Percentiles rank a stretch among this genome's conserved stretches.
phyloP scores from a whole-genome alignment of 164 flowering plant species.

The Santalum album region DNA sequence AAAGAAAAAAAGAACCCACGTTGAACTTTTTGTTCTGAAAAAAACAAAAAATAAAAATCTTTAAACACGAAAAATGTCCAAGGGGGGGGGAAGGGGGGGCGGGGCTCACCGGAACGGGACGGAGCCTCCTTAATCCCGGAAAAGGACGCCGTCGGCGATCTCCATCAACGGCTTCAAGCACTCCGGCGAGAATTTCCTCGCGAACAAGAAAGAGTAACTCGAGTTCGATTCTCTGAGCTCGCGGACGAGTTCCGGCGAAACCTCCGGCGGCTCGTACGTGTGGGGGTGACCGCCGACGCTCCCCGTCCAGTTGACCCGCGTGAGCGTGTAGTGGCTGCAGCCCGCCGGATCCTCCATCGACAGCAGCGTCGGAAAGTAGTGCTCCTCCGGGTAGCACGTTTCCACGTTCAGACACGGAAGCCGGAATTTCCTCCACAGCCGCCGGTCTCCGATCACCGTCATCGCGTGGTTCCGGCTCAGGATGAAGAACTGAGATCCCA shows the following conservation, averaged over 20 bases:
- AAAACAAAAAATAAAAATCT: too few species aligned
- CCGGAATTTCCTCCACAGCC: not conserved
- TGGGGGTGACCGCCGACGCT: not conserved
- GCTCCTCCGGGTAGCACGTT: not conserved
- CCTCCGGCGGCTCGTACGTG: not conserved
- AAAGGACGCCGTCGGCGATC: not conserved
- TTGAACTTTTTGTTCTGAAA: too few species aligned
- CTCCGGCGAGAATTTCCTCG: not conserved
- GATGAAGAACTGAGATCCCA: not conserved
- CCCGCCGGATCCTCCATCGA: not conserved
- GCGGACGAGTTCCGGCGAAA: not conserved
- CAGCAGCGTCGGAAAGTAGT: not conserved
- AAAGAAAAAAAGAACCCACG: too few species aligned
- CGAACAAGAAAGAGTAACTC: not conserved
- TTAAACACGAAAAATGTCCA: too few species aligned
- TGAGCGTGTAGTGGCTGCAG: not conserved
- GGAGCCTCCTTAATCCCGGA: not conserved
- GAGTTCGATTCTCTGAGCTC: not conserved
- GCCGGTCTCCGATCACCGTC: not conserved
- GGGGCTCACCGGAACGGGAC: too few species aligned
- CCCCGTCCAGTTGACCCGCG: not conserved
- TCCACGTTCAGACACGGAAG: not conserved
- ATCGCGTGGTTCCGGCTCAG: not conserved
- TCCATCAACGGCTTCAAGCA: not conserved
- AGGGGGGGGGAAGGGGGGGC: too few species aligned